Evolutionary conservation across 208 protist genomes (phyloP).

Genomic region (Trypanosoma vivax): DNA sequence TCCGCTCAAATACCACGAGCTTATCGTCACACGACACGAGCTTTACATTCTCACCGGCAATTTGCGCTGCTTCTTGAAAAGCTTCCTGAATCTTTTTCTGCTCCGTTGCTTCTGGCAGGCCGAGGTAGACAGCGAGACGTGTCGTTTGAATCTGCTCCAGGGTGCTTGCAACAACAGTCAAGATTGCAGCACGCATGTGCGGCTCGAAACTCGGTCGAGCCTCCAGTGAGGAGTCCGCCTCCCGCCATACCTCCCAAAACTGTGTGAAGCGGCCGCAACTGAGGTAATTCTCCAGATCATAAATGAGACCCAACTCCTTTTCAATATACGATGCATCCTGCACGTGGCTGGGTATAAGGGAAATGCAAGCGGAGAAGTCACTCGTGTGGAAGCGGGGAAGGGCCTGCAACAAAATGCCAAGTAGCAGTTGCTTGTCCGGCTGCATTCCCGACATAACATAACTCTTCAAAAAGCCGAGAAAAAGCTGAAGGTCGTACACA

Average conservation of each 20-base stretch:
- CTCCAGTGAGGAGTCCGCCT: conserved; percentile 54
- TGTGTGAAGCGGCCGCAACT: conserved; percentile 68
- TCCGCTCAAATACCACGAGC: conserved; percentile 51
- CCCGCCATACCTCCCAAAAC: conserved; percentile 76
- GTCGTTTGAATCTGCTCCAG: conserved; percentile 46
- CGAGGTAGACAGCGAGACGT: conserved; percentile 53
- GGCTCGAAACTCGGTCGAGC: conserved; percentile 76
- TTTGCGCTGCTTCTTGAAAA: conserved; percentile 50
- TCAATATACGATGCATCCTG: conserved; percentile 69
- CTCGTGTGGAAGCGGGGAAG: conserved; percentile 80
- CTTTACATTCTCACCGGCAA: conserved; percentile 42
- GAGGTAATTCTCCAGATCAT: conserved; percentile 86
- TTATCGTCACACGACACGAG: conserved; percentile 29
- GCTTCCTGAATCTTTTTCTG: conserved; percentile 35
- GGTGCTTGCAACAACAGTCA: conserved; percentile 63
- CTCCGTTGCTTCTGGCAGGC: conserved; percentile 30
- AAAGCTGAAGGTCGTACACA: conserved; percentile 76
- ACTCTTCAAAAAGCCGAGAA: conserved; percentile 75
- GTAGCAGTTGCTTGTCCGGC: conserved; percentile 68
- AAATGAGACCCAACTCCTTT: conserved; percentile 76
- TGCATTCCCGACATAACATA: conserved; percentile 52
- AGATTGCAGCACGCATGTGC: conserved; percentile 66
- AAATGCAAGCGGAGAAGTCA: conserved; percentile 85
- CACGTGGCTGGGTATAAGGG: conserved; percentile 71
- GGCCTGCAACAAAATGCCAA: conserved; percentile 74